Evolutionary conservation across 306 rosid species (phyloP).

Genomic region (Calophaca sinica): DNA sequence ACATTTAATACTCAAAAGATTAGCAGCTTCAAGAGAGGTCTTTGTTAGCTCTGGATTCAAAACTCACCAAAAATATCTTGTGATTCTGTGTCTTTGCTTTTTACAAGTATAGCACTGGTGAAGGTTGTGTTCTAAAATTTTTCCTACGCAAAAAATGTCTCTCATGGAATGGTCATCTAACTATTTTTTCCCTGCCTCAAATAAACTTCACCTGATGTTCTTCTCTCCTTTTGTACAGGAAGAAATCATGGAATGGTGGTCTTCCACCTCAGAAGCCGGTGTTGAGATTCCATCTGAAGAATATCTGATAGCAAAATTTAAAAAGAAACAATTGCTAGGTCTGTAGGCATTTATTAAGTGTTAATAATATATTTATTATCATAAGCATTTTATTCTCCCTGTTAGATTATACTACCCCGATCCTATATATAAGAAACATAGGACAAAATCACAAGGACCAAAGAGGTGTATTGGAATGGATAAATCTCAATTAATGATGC

Average conservation of each 20-base stretch:
- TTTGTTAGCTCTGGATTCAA: background rate
- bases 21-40: background rate
- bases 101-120: too few species aligned
- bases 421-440: too few species aligned
- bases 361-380: constrained; percentile 3
- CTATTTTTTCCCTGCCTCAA: too few species aligned
- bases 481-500: too few species aligned
- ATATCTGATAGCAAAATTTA: constrained; percentile 60
- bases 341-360: constrained; percentile 49
- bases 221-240: constrained; percentile 62
- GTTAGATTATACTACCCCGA: background rate
- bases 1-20: background rate
- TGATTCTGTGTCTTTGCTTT: background rate
- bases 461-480: too few species aligned
- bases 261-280: constrained; percentile 53
- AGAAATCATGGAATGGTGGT: constrained; percentile 94
- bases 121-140: too few species aligned
- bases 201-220: constrained; percentile 15
- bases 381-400: constrained; percentile 15
- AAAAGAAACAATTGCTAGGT: constrained; percentile 66
- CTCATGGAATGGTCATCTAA: too few species aligned
- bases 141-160: too few species aligned
- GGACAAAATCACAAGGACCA: too few species aligned
- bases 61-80: background rate
- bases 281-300: constrained; percentile 62